Conservation (phyloP, 2,329 filamentous ascomycete species). For the Thielaviopsis punctulata region DNA sequence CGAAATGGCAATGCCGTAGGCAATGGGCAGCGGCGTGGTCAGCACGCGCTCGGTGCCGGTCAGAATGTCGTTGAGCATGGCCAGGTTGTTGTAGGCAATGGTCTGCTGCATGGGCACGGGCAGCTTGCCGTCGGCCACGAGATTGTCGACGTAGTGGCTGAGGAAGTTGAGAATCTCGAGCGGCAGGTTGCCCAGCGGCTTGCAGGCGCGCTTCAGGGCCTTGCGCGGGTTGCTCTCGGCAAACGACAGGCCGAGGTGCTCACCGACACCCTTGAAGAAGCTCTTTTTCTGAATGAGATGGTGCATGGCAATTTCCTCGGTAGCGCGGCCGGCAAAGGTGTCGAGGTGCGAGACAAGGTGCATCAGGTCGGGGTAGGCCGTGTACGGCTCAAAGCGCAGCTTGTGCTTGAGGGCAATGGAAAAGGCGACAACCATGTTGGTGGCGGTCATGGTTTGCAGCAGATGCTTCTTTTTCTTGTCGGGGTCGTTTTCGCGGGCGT, state of each 20-base stretch:
- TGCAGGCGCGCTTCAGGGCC: conserved; percentile 52
- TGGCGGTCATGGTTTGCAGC: conserved; percentile 28
- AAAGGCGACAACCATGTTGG: conserved; percentile 66
- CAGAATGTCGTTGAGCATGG: conserved; percentile 52
- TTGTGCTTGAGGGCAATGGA: conserved; percentile 66
- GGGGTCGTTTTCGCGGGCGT: conserved; percentile 21
- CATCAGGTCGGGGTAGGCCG: conserved; percentile 56
- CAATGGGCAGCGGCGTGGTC: conserved; percentile 65
- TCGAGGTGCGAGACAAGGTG: conserved; percentile 55
- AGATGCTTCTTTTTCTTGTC: conserved; percentile 14
- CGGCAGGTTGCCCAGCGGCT: conserved; percentile 66
- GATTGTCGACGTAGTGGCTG: conserved; percentile 44
- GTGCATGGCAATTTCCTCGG: conserved; percentile 21
- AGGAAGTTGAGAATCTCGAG: conserved; percentile 65
- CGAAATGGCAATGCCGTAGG: conserved; percentile 68
- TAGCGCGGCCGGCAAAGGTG: conserved; percentile 49
- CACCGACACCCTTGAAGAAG: conserved; percentile 46
- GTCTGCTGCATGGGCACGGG: conserved; percentile 41
- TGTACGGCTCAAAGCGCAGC: conserved; percentile 68
- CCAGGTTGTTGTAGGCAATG: conserved; percentile 41
- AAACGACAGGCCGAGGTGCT: conserved; percentile 61
- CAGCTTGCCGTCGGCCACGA: conserved; percentile 38
- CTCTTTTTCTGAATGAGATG: conserved; percentile 25
- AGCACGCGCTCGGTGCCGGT: conserved; percentile 61
- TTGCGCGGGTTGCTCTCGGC: conserved; percentile 65